phyloP scores from a whole-genome alignment of 2,329 filamentous ascomycete species.

The Ophiostoma montium region DNA sequence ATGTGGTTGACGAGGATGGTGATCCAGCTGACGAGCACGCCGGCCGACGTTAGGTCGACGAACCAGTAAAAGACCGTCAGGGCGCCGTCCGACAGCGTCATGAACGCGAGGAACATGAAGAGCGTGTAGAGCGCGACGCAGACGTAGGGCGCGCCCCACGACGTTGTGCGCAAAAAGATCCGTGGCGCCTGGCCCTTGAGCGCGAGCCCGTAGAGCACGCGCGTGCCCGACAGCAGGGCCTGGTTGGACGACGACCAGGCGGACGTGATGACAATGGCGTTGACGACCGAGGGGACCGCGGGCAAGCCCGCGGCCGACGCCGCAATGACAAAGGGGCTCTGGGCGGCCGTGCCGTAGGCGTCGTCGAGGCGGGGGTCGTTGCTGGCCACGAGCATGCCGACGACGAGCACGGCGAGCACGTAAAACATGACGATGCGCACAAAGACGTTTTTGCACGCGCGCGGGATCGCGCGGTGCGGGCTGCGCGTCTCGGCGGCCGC shows the following conservation, averaged over 20 bases:
- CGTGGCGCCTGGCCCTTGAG: slow-evolving; percentile 44
- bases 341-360: slow-evolving; percentile 33
- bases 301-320: slow-evolving; percentile 52
- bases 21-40: slow-evolving; percentile 57
- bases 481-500: slow-evolving; percentile 55
- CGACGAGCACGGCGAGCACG: slow-evolving; percentile 50
- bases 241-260: slow-evolving; percentile 58
- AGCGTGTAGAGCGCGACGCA: slow-evolving; percentile 28
- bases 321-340: slow-evolving; percentile 57
- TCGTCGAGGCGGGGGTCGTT: slow-evolving; percentile 38
- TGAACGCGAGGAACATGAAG: slow-evolving; percentile 44
- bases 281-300: slow-evolving; percentile 57
- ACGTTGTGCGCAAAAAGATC: slow-evolving; percentile 37
- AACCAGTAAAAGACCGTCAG: slow-evolving; percentile 57
- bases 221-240: slow-evolving; percentile 43
- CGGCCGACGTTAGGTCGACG: slow-evolving; percentile 54
- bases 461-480: slow-evolving; percentile 57
- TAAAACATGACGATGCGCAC: slow-evolving; percentile 62
- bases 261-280: slow-evolving; percentile 60
- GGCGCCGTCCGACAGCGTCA: slow-evolving; percentile 41
- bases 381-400: slow-evolving; percentile 53
- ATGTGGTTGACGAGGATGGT: slow-evolving; percentile 52
- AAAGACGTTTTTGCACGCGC: slow-evolving; percentile 60
- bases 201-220: slow-evolving; percentile 45
- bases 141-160: slow-evolving; percentile 41